Evolutionary conservation across 208 protist species (phyloP).

Genomic region (Crithidia sp.): DNA sequence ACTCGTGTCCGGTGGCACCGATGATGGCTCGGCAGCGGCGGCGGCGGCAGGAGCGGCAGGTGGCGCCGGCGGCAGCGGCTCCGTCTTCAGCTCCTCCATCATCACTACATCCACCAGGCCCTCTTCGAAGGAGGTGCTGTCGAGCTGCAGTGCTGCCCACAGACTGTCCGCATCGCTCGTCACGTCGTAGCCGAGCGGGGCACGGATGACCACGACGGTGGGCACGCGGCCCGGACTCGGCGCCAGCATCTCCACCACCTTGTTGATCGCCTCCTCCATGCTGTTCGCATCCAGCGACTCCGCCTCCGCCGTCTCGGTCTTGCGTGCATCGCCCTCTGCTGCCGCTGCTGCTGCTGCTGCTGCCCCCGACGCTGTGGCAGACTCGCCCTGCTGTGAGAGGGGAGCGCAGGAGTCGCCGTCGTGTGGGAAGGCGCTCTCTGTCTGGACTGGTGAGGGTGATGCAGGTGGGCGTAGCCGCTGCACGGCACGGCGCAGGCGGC

Average conservation of each 20-base stretch:
- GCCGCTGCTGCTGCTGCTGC: not conserved
- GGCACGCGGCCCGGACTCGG: constrained; percentile 42
- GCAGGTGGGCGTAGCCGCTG: not conserved
- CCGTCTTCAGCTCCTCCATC: constrained; percentile 51
- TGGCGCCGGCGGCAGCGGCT: constrained; percentile 26
- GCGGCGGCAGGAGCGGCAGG: not conserved
- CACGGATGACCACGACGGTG: constrained; percentile 38
- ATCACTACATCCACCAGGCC: constrained; percentile 62
- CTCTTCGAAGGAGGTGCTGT: constrained; percentile 52
- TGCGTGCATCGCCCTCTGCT: not conserved
- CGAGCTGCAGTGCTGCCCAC: constrained; percentile 45
- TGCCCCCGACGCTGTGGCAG: not conserved
- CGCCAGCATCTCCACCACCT: constrained; percentile 31
- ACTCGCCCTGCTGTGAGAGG: not conserved
- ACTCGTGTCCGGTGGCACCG: not conserved
- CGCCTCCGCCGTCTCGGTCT: not conserved
- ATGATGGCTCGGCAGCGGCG: not conserved
- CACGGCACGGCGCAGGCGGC: not conserved
- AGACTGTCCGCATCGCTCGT: constrained; percentile 38
- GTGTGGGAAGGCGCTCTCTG: not conserved
- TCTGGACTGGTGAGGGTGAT: not conserved
- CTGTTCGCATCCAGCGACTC: constrained; percentile 8
- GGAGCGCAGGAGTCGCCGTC: not conserved
- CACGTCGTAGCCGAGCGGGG: constrained; percentile 42
- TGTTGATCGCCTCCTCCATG: constrained; percentile 32